Base-by-base conservation (phyloP, 441 rosid species). In the Lepidium campestre region DNA sequence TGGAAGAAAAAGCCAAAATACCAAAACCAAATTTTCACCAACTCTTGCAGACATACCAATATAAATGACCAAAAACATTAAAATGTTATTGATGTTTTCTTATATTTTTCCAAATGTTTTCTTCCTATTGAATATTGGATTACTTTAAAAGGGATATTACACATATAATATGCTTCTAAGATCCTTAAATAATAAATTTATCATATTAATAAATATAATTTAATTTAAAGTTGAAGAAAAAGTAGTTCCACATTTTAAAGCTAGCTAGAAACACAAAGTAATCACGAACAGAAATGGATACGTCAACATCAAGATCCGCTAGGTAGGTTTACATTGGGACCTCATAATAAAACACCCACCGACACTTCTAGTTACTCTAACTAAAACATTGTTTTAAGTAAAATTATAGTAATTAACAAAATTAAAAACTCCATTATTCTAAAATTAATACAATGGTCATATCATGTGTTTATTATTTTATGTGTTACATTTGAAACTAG, bases 261-360 rank as follows among this genome's bases (percentile, higher is more conserved):
- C 45, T 52, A 67, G 14, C 29, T 27, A 27, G 4, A 49, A 48
- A 59, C 65, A 64, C 4, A 61, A 42, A 72, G 67, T 37, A 27
- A 59, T 40, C 57, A 66, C 63, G 52, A 73, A 67, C 47, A 55
- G n/a, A 61, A 67, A 29, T 42, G 17, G 69, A 61, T 53, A 61
- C 46, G 55, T 67, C 77, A 10, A 50, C 45, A 61, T 73, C 73
- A 67, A 39, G 25, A 61, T 67, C 19, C 70, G 68, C n/a, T 52
- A 4, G 55, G 65, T 68, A 68, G 73, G 65, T 74, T 37, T 44
- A 67, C 40, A 47, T 1, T 62, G 59, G 65, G 69, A 68, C 69
- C 73, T 68, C 40, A 10, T 27, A 37, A 74, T 54, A 67, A 60
- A 73, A 59, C 62, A 74, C 61, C 54, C 77, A 73, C 77, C 77